phyloP scores from a whole-genome alignment of 2,329 filamentous ascomycete species.

The Drechslera avenae region DNA sequence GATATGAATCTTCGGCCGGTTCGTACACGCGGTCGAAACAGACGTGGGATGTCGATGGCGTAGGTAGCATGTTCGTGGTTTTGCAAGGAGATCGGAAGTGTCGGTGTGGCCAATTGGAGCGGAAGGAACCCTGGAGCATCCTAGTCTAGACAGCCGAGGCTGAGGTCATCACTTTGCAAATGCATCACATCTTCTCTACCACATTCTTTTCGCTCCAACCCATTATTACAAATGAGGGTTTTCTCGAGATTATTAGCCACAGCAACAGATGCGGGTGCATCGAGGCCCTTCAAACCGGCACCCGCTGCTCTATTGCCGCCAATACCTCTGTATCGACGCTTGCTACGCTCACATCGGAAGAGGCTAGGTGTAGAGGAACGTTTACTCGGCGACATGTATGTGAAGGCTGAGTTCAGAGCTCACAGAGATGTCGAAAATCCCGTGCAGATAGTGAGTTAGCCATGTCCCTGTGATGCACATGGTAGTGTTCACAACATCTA shows the following conservation, averaged over 20 bases:
- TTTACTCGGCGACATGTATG: constrained; percentile 85
- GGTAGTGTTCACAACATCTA: constrained; percentile 2
- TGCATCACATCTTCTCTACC: constrained; percentile 17
- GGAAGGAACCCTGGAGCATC: constrained; percentile 19
- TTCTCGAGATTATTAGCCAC: constrained; percentile 39
- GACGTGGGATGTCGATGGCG: constrained; percentile 90
- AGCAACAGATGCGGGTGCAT: constrained; percentile 43
- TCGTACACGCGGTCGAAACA: constrained; percentile 89
- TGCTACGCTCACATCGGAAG: constrained; percentile 85
- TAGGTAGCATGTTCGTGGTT: constrained; percentile 74
- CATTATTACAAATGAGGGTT: constrained; percentile 33
- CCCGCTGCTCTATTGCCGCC: constrained; percentile 79
- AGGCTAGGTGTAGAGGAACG: constrained; percentile 75
- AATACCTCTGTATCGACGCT: constrained; percentile 83
- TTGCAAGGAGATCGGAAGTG: constrained; percentile 18
- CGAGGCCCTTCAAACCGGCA: constrained; percentile 45
- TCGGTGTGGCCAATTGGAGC: constrained; percentile 27
- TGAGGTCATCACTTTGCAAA: constrained; percentile 32
- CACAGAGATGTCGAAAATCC: constrained; percentile 88
- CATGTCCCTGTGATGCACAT: neutral
- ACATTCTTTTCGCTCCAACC: neutral
- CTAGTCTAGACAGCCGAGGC: constrained; percentile 25
- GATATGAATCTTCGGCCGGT: constrained; percentile 92
- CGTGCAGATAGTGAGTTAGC: constrained; percentile 77
- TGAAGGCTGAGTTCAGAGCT: constrained; percentile 89